A percentile compares a stretch with the other conserved stretches of the same genome.
Evolutionary conservation across 23 red algal genomes (phyloP).

Genomic region (Gracilaria caudata): DNA sequence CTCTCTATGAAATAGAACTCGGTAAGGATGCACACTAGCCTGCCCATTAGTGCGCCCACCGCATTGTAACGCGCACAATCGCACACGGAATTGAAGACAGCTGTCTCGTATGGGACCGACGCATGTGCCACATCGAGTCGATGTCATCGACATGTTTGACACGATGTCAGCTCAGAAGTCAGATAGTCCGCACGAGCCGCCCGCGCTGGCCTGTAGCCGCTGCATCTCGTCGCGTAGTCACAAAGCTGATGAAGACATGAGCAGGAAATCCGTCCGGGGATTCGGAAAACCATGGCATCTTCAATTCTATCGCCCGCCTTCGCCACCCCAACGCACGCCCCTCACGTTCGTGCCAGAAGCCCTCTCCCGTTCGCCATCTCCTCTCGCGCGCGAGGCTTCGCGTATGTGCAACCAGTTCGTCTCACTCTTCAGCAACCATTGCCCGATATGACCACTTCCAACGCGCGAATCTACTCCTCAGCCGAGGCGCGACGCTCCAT

Average conservation of each 20-base stretch:
- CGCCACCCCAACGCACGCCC: neutral
- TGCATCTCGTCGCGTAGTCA: too few relatives aligned
- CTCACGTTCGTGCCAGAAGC: neutral
- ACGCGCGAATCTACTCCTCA: slow-evolving; percentile 63
- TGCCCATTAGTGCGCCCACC: too few relatives aligned
- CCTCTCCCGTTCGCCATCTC: neutral
- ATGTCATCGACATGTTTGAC: too few relatives aligned
- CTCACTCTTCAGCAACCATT: slow-evolving; percentile 14
- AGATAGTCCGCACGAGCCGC: too few relatives aligned
- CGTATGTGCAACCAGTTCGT: neutral
- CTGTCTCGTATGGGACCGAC: too few relatives aligned
- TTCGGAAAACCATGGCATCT: neutral
- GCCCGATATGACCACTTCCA: slow-evolving; percentile 13
- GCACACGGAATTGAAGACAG: too few relatives aligned
- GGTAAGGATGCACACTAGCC: too few relatives aligned
- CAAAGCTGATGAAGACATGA: neutral
- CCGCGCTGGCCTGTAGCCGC: too few relatives aligned
- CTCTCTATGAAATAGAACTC: too few relatives aligned
- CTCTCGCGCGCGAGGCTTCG: neutral
- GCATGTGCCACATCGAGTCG: too few relatives aligned
- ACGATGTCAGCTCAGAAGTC: too few relatives aligned
- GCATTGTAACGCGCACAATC: too few relatives aligned
- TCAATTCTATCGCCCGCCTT: neutral
- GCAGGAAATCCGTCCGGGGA: neutral
- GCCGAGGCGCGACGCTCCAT: slow-evolving; percentile 70